Evolutionary conservation across 345 rosid genomes (phyloP).

Genomic region (Eucalyptus albens): DNA sequence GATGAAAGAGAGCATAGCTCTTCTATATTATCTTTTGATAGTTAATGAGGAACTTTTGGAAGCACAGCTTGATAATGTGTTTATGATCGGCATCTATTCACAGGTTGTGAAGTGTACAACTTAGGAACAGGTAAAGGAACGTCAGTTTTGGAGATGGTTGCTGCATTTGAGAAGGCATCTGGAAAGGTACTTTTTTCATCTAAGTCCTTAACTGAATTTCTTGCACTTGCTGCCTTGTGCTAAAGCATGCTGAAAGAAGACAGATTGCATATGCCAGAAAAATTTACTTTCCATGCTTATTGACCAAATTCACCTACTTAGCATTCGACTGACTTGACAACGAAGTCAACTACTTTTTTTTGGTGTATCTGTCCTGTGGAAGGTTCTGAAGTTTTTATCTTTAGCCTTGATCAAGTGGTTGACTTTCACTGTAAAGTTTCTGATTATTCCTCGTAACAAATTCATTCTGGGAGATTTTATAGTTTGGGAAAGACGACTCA

Average conservation of each 20-base stretch:
- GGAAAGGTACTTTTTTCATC: constrained; percentile 47
- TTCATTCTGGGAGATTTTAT: not conserved
- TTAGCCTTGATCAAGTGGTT: not conserved
- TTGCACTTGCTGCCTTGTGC: not conserved
- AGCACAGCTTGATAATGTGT: not conserved
- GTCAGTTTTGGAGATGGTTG: constrained; percentile 93
- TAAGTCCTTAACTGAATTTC: not conserved
- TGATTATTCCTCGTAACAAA: not conserved
- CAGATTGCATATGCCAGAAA: not conserved
- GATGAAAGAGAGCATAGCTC: not conserved
- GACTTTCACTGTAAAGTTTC: not conserved
- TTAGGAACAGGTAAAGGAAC: constrained; percentile 96
- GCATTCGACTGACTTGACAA: not conserved
- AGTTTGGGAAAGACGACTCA: not conserved
- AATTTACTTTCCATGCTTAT: not conserved
- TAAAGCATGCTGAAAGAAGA: not conserved
- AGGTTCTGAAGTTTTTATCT: not conserved
- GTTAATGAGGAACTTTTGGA: not conserved
- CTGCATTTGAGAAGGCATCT: constrained; percentile 85
- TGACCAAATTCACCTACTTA: not conserved
- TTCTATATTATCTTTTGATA: not conserved
- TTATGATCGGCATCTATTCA: not conserved
- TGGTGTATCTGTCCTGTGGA: not conserved
- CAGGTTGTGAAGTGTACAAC: constrained; percentile 92
- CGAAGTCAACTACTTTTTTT: not conserved